Percentiles rank a stretch among this genome's conserved stretches.
Conservation (phyloP, 257 asterid species). For the Solanum gandarillasii region DNA sequence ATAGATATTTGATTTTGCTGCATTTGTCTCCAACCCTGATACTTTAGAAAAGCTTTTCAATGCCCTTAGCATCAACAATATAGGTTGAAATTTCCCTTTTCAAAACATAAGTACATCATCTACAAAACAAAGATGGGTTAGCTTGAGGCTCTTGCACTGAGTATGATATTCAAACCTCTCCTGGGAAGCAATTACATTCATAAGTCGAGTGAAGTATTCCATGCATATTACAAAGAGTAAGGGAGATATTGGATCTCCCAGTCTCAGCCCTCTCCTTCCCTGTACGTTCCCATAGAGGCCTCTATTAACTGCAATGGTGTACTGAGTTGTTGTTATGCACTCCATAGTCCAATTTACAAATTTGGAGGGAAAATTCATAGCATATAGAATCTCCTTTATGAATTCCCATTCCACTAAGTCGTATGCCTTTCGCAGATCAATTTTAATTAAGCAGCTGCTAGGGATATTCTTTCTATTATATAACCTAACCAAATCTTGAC, state of each 20-base stretch:
- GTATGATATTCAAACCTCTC: neutral
- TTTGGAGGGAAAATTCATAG: neutral
- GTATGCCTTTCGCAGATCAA: neutral
- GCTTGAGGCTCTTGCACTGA: neutral
- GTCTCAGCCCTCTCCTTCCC: neutral
- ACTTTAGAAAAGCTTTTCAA: neutral
- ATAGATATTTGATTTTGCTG: no score
- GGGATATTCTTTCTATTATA: neutral
- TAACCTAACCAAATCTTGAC: neutral
- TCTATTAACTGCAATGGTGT: neutral
- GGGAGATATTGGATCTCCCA: neutral
- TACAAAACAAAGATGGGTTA: no score
- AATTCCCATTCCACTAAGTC: no score
- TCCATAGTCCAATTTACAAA: neutral
- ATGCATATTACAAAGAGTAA: neutral
- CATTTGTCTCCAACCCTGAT: neutral
- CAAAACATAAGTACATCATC: neutral
- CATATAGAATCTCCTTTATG: neutral
- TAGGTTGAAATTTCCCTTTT: neutral
- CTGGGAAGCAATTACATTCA: neutral
- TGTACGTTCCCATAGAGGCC: neutral
- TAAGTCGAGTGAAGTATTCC: neutral
- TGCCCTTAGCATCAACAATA: neutral
- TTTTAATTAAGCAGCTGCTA: neutral
- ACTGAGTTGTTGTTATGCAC: neutral